phyloP scores from a whole-genome alignment of 768 basidiomycete genomes.

The Hericium coralloides region DNA sequence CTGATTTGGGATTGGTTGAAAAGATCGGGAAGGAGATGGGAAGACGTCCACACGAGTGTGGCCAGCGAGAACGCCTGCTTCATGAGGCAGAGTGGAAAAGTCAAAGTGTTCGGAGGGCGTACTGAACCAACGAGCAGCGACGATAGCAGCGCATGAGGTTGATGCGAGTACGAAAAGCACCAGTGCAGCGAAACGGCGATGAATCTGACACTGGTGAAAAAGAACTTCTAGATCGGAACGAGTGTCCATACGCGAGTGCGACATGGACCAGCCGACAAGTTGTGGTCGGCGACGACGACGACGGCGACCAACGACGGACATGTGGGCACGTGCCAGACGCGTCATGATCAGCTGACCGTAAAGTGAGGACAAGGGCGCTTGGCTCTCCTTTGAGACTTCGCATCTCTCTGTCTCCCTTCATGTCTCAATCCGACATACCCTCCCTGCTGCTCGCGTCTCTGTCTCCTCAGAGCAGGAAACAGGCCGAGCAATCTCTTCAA shows the following conservation, averaged over 20 bases:
- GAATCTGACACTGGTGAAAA: too few relatives aligned
- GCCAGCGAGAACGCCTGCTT: background rate
- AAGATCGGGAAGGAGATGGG: background rate
- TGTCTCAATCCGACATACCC: constrained; percentile 56
- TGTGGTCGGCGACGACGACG: too few relatives aligned
- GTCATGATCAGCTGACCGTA: background rate
- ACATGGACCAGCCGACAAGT: too few relatives aligned
- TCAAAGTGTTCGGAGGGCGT: background rate
- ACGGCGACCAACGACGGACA: too few relatives aligned
- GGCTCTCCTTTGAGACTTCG: background rate
- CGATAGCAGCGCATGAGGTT: background rate
- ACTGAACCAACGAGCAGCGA: background rate
- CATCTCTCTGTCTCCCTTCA: background rate
- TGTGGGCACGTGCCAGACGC: background rate
- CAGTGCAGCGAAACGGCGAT: too few relatives aligned
- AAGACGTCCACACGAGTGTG: background rate
- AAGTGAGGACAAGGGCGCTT: background rate
- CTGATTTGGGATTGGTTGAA: constrained; percentile 12
- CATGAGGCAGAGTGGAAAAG: background rate
- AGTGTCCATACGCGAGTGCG: too few relatives aligned
- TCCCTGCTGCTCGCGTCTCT: constrained; percentile 65
- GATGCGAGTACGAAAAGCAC: background rate
- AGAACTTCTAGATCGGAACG: too few relatives aligned
- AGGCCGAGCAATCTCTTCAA: constrained; percentile 73
- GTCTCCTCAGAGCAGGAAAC: constrained; percentile 58